Percentiles rank a stretch among this genome's conserved stretches.
phyloP scores from a whole-genome alignment of 495 filamentous ascomycete species.

The Penicillium turbatum region DNA sequence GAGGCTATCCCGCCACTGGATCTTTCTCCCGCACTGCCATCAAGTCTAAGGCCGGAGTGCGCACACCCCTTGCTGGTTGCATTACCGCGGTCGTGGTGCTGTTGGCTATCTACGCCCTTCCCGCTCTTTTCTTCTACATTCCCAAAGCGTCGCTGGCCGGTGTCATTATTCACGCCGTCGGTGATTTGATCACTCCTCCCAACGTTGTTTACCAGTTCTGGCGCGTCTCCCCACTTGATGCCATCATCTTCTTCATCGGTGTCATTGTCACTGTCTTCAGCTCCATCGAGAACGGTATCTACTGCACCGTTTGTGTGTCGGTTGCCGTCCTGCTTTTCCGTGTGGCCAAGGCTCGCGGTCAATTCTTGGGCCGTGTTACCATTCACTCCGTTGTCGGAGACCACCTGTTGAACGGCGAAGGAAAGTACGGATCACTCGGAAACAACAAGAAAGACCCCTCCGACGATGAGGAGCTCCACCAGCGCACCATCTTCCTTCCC shows the following conservation, averaged over 20 bases:
- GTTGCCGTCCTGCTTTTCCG: slow-evolving; percentile 79
- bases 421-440: slow-evolving; percentile 53
- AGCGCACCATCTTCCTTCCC: slow-evolving; percentile 83
- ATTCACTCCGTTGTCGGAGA: slow-evolving; percentile 89
- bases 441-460: slow-evolving; percentile 29
- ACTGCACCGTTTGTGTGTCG: slow-evolving; percentile 73
- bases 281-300: slow-evolving; percentile 89
- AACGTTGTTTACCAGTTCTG: slow-evolving; percentile 96
- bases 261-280: slow-evolving; percentile 87
- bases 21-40: slow-evolving; percentile 98
- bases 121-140: slow-evolving; percentile 93
- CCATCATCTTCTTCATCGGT: slow-evolving; percentile 89
- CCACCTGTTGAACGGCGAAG: slow-evolving; percentile 61
- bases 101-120: slow-evolving; percentile 89
- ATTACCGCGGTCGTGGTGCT: slow-evolving; percentile 88
- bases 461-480: slow-evolving; percentile 27
- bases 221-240: slow-evolving; percentile 85
- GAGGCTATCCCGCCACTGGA: slow-evolving; percentile 89
- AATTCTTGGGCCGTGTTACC: slow-evolving; percentile 84
- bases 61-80: slow-evolving; percentile 86
- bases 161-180: slow-evolving; percentile 97
- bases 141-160: slow-evolving; percentile 79
- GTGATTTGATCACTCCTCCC: slow-evolving; percentile 89
- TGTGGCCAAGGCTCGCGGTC: slow-evolving; percentile 75
- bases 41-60: slow-evolving; percentile 95